These are phyloP conservation scores for Solanum hybrid DNA, from an alignment of 305 asterid genomes.

Conservation along the genomic window DNA sequence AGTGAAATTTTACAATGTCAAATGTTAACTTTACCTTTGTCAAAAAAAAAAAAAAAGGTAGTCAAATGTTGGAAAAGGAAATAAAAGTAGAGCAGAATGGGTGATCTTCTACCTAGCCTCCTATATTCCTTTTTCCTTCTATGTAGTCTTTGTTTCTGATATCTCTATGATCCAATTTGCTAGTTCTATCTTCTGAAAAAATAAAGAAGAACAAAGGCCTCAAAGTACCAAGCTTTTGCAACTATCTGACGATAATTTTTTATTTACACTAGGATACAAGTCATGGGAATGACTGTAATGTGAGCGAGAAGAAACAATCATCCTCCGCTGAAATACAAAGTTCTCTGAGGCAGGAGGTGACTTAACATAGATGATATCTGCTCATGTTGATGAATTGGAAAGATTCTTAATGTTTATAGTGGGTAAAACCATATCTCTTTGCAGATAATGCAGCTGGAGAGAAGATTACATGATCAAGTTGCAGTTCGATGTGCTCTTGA, in stretches of 20 bases:
- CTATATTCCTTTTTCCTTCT: not conserved
- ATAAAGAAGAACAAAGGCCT: not conserved
- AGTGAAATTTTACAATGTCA: not conserved
- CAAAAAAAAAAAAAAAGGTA: too few species aligned
- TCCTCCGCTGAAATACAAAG: constrained; percentile 49
- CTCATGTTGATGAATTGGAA: not conserved
- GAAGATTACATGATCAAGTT: constrained; percentile 75
- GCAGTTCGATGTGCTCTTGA: constrained; percentile 80
- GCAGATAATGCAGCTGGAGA: constrained; percentile 80
- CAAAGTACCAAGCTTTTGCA: not conserved
- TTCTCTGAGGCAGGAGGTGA: constrained; percentile 86
- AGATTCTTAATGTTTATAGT: not conserved
- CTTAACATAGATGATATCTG: not conserved
- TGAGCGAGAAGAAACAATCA: constrained; percentile 33
- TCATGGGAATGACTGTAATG: constrained; percentile 20
- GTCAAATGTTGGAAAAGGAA: not conserved
- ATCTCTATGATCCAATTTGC: not conserved
- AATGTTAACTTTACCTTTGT: not conserved
- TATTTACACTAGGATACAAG: constrained; percentile 36
- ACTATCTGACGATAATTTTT: not conserved
- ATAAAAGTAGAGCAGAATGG: not conserved
- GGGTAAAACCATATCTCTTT: not conserved
- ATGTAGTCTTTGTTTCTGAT: not conserved
- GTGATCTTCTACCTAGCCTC: not conserved
- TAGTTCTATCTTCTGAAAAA: not conserved